Evolutionary conservation across 2,329 filamentous ascomycete genomes (phyloP).

Genomic region (Botrytis porri): DNA sequence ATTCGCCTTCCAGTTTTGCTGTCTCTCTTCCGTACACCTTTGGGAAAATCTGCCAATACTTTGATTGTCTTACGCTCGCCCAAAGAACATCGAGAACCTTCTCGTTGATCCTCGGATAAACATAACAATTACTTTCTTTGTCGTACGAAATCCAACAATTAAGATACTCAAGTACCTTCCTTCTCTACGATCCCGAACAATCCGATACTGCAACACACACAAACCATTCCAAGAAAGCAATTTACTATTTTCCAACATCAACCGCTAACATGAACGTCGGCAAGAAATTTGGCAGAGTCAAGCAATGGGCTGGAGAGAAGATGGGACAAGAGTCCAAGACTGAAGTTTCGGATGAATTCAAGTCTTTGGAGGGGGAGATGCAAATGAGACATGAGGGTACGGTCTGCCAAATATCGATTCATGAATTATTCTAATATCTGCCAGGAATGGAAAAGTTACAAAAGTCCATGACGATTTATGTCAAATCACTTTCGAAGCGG

Average conservation of each 20-base stretch:
- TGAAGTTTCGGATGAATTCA: conserved; percentile 85
- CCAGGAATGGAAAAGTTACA: conserved; percentile 88
- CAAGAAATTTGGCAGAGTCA: conserved; percentile 93
- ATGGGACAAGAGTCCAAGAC: conserved; percentile 93
- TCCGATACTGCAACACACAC: background rate
- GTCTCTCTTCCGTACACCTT: background rate
- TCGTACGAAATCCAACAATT: conserved; percentile 4
- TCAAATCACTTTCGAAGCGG: conserved; percentile 84
- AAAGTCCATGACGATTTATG: conserved; percentile 77
- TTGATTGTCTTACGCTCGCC: background rate
- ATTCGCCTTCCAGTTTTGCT: conserved; percentile 9
- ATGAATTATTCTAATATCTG: conserved; percentile 23
- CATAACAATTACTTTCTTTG: conserved; percentile 7
- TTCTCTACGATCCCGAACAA: background rate
- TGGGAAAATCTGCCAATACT: background rate
- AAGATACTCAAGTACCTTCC: background rate
- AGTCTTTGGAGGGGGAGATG: conserved; percentile 87
- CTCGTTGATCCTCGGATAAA: conserved; percentile 6
- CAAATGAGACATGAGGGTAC: conserved; percentile 80
- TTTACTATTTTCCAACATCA: background rate
- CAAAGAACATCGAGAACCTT: background rate
- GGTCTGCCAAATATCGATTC: conserved; percentile 29
- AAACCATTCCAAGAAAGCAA: background rate
- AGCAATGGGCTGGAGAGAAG: conserved; percentile 96
- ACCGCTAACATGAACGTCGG: conserved; percentile 39